A percentile compares a stretch with the other conserved stretches of the same genome.
Evolutionary conservation across 345 rosid species (phyloP).

Genomic region (Arabidopsis suecica): DNA sequence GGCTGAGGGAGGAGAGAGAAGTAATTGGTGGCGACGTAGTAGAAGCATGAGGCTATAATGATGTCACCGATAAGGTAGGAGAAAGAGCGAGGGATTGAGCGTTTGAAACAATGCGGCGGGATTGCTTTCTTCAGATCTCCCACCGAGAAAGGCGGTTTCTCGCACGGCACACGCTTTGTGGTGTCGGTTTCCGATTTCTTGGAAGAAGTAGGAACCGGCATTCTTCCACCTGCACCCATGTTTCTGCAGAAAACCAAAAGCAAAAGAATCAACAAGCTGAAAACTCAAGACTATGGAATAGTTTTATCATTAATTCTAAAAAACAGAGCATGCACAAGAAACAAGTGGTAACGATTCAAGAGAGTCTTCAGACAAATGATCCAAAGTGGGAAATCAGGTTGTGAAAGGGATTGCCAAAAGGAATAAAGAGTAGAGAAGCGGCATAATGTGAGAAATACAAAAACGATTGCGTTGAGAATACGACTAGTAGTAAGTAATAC

Average conservation of each 20-base stretch:
- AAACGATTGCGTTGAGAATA: slow-evolving; percentile 27
- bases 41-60: slow-evolving; percentile 59
- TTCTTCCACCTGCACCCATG: slow-evolving; percentile 92
- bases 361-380: background rate
- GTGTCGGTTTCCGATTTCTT: slow-evolving; percentile 48
- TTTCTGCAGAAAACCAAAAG: slow-evolving; percentile 34
- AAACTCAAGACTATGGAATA: background rate
- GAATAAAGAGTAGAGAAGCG: background rate
- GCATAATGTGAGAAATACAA: background rate
- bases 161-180: slow-evolving; percentile 61
- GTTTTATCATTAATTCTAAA: background rate
- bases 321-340: background rate
- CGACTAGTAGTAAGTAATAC: background rate
- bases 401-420: background rate
- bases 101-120: slow-evolving; percentile 86
- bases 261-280: background rate
- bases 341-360: background rate
- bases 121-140: slow-evolving; percentile 80
- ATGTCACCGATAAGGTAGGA: slow-evolving; percentile 68
- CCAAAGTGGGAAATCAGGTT: background rate
- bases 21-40: slow-evolving; percentile 60
- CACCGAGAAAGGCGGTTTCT: slow-evolving; percentile 74
- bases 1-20: slow-evolving; percentile 61
- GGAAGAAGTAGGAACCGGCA: slow-evolving; percentile 51
- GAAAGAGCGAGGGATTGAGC: slow-evolving; percentile 81